phyloP scores from a whole-genome alignment of 2,329 filamentous ascomycete genomes.

The Cordyceps militaris region DNA sequence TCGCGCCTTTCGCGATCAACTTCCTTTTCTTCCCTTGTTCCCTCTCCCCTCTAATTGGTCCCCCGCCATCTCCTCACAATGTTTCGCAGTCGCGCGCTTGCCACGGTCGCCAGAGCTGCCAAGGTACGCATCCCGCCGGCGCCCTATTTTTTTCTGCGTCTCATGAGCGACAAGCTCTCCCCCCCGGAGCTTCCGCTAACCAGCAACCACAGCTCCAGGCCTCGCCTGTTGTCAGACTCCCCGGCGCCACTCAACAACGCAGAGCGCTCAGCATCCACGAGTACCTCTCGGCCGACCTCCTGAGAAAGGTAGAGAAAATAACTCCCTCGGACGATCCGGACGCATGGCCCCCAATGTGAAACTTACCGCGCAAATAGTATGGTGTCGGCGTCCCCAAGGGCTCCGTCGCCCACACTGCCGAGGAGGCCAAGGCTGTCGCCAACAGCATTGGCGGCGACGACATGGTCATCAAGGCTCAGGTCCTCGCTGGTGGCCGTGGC shows the following conservation, averaged over 20 bases:
- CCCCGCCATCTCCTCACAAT: conserved; percentile 43
- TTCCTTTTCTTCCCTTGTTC: conserved; percentile 12
- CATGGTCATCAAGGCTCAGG: conserved; percentile 99
- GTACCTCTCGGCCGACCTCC: conserved; percentile 89
- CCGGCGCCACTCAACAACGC: conserved; percentile 68
- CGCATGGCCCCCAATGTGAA: conserved; percentile 13
- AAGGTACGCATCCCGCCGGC: conserved; percentile 50
- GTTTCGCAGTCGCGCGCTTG: conserved; percentile 79
- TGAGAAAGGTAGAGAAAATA: conserved; percentile 55
- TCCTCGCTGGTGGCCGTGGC: conserved; percentile 93
- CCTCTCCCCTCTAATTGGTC: conserved; percentile 11
- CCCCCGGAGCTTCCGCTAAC: conserved; percentile 17
- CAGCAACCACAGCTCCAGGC: conserved; percentile 18
- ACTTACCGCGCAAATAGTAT: conserved; percentile 54
- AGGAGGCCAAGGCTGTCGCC: conserved; percentile 87
- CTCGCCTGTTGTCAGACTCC: conserved; percentile 46
- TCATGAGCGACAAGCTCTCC: conserved; percentile 4
- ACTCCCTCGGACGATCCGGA: conserved; percentile 3
- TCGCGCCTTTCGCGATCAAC: conserved; percentile 13
- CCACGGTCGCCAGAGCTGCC: conserved; percentile 70
- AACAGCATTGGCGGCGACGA: conserved; percentile 89
- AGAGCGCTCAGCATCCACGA: conserved; percentile 95
- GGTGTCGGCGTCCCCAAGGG: conserved; percentile 90
- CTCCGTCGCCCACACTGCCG: conserved; percentile 68
- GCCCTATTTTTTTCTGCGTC: conserved; percentile 13